These are phyloP conservation scores for Claviceps sp. DNA, from an alignment of 2,329 filamentous ascomycete genomes.

Conservation along the genomic window DNA sequence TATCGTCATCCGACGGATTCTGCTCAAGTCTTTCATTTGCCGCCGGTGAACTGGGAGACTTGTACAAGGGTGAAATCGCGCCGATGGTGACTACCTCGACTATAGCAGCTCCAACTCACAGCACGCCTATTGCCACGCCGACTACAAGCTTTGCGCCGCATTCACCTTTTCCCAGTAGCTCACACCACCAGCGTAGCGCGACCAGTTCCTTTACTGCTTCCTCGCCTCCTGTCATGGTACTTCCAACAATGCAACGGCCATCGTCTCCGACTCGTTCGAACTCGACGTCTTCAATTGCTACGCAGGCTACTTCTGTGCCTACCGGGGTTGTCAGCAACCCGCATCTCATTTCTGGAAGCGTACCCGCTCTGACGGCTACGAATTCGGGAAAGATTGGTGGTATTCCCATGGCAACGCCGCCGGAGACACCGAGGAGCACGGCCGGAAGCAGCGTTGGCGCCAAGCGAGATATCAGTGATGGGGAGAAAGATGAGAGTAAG, in stretches of 20 bases:
- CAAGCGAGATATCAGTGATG: conserved; percentile 45
- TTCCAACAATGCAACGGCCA: conserved; percentile 51
- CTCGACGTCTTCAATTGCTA: conserved; percentile 68
- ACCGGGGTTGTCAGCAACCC: conserved; percentile 59
- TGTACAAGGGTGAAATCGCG: conserved; percentile 58
- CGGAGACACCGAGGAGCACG: conserved; percentile 58
- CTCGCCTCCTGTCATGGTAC: conserved; percentile 40
- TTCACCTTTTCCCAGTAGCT: conserved; percentile 39
- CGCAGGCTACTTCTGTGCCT: conserved; percentile 37
- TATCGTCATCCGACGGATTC: conserved; percentile 97
- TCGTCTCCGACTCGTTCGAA: conserved; percentile 76
- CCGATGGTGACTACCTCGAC: conserved; percentile 24
- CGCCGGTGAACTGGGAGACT: conserved; percentile 70
- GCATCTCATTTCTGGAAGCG: conserved; percentile 60
- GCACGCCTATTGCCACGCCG: conserved; percentile 59
- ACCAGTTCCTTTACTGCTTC: conserved; percentile 43
- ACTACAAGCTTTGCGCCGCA: conserved; percentile 48
- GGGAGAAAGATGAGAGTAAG: conserved; percentile 37
- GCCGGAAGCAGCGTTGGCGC: conserved; percentile 24
- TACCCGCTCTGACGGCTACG: conserved; percentile 64
- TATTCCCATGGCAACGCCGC: conserved; percentile 75
- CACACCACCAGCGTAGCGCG: conserved; percentile 42
- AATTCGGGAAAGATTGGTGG: conserved; percentile 50
- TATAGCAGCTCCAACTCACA: conserved; percentile 39
- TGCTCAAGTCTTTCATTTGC: conserved; percentile 83